phyloP scores from a whole-genome alignment of 2,329 filamentous ascomycete genomes.

The Fusarium sp. region DNA sequence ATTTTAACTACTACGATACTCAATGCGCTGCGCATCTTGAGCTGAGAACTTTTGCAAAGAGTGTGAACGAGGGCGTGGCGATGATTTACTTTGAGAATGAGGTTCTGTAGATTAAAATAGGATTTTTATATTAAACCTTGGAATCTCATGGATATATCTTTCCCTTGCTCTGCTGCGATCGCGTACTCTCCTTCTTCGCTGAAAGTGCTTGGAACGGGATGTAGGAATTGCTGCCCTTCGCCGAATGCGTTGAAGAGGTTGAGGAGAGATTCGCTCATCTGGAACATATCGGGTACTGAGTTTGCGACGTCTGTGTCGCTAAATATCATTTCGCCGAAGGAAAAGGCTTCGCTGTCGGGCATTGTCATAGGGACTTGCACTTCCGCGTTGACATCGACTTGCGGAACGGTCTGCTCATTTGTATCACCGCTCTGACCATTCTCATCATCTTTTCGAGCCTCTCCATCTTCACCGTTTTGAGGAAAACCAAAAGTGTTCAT shows the following conservation, averaged over 20 bases:
- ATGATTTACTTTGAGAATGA: slow-evolving; percentile 61
- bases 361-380: not conserved
- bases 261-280: slow-evolving; percentile 48
- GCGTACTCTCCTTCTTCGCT: slow-evolving; percentile 21
- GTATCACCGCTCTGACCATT: not conserved
- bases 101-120: not conserved
- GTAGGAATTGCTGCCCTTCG: slow-evolving; percentile 40
- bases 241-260: slow-evolving; percentile 49
- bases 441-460: not conserved
- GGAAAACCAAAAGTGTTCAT: slow-evolving; percentile 43
- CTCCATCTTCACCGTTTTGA: slow-evolving; percentile 6
- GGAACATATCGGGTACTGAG: slow-evolving; percentile 46
- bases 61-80: slow-evolving; percentile 51
- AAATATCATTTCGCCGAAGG: slow-evolving; percentile 21
- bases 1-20: slow-evolving; percentile 70
- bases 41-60: slow-evolving; percentile 46
- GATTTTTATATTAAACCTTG: slow-evolving; percentile 43
- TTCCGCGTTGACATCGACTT: not conserved
- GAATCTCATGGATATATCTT: slow-evolving; percentile 47
- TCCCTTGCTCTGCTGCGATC: slow-evolving; percentile 24
- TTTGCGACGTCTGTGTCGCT: slow-evolving; percentile 15
- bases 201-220: slow-evolving; percentile 17
- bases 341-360: not conserved
- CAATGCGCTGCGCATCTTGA: slow-evolving; percentile 48
- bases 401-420: not conserved